Conservation (phyloP, 768 basidiomycete genomes). For the Suillus alpinus region DNA sequence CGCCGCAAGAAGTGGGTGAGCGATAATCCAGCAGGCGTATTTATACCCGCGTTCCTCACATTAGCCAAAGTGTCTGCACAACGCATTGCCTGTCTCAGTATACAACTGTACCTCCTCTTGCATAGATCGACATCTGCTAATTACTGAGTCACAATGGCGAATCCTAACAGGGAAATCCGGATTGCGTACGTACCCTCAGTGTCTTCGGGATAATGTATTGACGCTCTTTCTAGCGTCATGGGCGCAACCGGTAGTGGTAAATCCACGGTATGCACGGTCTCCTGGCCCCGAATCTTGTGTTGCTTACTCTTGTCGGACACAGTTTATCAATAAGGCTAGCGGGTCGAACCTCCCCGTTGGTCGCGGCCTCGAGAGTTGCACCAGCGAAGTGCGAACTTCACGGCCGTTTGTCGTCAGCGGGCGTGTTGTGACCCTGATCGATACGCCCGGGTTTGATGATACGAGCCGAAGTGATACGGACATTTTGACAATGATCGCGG, state of each 20-base stretch:
- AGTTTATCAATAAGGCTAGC: slow-evolving; percentile 50
- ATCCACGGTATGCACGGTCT: slow-evolving; percentile 28
- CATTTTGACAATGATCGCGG: slow-evolving; percentile 43
- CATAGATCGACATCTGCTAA: neutral
- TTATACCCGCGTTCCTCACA: neutral
- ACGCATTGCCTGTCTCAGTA: neutral
- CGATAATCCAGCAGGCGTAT: slow-evolving; percentile 1
- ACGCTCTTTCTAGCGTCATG: slow-evolving; percentile 24
- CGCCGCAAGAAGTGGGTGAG: slow-evolving; percentile 4
- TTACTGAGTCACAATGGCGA: slow-evolving; percentile 20
- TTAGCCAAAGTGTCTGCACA: neutral
- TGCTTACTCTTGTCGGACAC: neutral
- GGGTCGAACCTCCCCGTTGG: slow-evolving; percentile 41
- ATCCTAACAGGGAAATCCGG: slow-evolving; percentile 27
- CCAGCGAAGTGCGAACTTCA: slow-evolving; percentile 36
- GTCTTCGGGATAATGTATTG: neutral
- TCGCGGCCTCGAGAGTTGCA: slow-evolving; percentile 42
- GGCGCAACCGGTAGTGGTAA: slow-evolving; percentile 35
- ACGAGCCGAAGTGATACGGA: slow-evolving; percentile 42
- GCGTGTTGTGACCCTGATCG: slow-evolving; percentile 40
- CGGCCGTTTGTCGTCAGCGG: slow-evolving; percentile 40
- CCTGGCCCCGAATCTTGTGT: neutral
- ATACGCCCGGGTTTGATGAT: slow-evolving; percentile 57
- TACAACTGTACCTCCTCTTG: neutral
- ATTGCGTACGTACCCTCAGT: slow-evolving; percentile 26